Conservation (phyloP, 2,329 filamentous ascomycete species). For the Sclerotinia subarctica region DNA sequence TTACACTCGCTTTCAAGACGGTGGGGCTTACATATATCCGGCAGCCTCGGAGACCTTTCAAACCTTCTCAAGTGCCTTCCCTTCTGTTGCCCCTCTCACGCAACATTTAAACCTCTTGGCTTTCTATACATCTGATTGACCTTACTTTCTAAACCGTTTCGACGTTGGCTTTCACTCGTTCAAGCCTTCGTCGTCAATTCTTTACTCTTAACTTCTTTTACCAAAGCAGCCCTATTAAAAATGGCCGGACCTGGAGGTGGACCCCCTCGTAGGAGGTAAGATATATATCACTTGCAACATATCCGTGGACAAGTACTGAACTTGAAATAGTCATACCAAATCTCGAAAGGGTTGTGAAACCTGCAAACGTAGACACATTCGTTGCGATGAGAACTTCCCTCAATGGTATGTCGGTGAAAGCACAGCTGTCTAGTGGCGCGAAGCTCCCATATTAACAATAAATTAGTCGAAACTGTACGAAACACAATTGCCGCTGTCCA, state of each 20-base stretch:
- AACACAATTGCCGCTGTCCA: conserved; percentile 97
- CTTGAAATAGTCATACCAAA: conserved; percentile 79
- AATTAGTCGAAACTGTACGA: conserved; percentile 89
- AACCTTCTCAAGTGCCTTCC: conserved; percentile 26
- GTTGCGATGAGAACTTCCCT: conserved; percentile 95
- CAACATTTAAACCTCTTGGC: conserved; percentile 17
- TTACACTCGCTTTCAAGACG: conserved; percentile 32
- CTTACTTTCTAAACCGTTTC: conserved; percentile 27
- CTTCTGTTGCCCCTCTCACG: conserved; percentile 21
- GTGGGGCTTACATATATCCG: conserved; percentile 33
- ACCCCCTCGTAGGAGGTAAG: conserved; percentile 70
- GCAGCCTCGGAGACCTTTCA: conserved; percentile 29
- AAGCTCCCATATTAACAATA: conserved; percentile 29
- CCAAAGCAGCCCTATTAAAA: conserved; percentile 38
- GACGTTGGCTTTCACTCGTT: conserved; percentile 40
- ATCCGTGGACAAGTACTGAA: conserved; percentile 25
- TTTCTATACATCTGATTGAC: conserved; percentile 19
- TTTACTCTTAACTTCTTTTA: conserved; percentile 22
- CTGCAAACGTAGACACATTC: conserved; percentile 95
- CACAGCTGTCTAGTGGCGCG: background rate
- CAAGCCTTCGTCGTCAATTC: conserved; percentile 39
- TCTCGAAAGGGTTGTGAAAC: conserved; percentile 97
- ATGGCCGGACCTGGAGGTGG: conserved; percentile 96
- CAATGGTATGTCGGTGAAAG: conserved; percentile 69
- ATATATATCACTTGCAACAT: conserved; percentile 23